A percentile compares a stretch with the other conserved stretches of the same genome.
Evolutionary conservation across 345 rosid species (phyloP).

Genomic region (Excoecaria cochinchinensis): DNA sequence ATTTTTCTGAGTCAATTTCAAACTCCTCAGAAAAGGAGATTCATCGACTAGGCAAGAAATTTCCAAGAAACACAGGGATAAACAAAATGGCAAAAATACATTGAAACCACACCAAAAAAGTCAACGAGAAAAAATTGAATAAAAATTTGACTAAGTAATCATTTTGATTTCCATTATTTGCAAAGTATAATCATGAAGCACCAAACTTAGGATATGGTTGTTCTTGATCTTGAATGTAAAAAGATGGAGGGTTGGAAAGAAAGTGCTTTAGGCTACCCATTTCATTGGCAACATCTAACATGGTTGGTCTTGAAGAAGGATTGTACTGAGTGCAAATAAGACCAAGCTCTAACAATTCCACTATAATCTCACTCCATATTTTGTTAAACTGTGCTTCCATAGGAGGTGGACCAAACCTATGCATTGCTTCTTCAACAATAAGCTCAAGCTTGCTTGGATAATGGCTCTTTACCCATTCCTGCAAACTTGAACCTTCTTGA

Average conservation of each 20-base stretch:
- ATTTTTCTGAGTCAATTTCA: too few species aligned
- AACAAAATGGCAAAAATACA: too few species aligned
- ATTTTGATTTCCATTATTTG: too few species aligned
- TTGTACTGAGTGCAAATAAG: conserved; percentile 70
- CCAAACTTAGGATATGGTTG: too few species aligned
- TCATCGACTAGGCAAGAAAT: too few species aligned
- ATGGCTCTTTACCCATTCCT: conserved; percentile 71
- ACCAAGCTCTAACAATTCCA: conserved; percentile 82
- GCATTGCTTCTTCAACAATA: conserved; percentile 56
- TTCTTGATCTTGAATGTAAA: neutral
- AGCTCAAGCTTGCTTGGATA: conserved; percentile 61
- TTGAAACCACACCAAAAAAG: too few species aligned
- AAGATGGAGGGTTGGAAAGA: conserved; percentile 46
- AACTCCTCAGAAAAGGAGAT: too few species aligned
- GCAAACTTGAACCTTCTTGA: conserved; percentile 66
- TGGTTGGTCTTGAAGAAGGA: conserved; percentile 78
- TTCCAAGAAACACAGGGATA: too few species aligned
- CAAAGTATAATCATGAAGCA: too few species aligned
- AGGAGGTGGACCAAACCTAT: conserved; percentile 36
- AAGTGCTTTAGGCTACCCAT: conserved; percentile 71
- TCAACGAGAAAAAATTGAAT: too few species aligned
- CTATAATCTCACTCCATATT: conserved; percentile 54
- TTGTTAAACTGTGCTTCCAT: conserved; percentile 33
- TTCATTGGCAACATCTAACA: conserved; percentile 74
- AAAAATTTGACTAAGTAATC: too few species aligned